Conservation (phyloP, 2,329 filamentous ascomycete species). For the Cladophialophora carrionii region DNA sequence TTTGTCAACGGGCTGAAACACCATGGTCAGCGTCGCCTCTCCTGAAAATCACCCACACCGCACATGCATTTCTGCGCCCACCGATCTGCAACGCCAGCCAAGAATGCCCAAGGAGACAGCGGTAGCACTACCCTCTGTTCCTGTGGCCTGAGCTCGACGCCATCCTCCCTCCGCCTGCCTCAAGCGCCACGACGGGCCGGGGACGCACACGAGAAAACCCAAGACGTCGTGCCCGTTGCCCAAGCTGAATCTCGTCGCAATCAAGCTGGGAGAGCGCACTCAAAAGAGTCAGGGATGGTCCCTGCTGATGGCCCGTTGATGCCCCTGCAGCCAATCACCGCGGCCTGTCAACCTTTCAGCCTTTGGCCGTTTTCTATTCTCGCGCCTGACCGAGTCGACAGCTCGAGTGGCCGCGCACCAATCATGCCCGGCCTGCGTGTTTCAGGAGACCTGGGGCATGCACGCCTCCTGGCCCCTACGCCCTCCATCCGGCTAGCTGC, state of each 20-base stretch:
- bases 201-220: not conserved
- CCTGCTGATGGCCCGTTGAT: not conserved
- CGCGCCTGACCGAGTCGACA: not conserved
- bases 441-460: constrained; percentile 26
- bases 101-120: not conserved
- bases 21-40: not conserved
- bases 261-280: not conserved
- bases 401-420: constrained; percentile 20
- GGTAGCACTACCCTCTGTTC: not conserved
- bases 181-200: not conserved
- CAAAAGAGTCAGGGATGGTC: constrained; percentile 8
- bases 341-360: constrained; percentile 16
- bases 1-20: not conserved
- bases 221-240: constrained; percentile 1
- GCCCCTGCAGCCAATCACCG: constrained; percentile 28
- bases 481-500: constrained; percentile 24
- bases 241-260: constrained; percentile 11
- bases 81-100: not conserved
- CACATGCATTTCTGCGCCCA: not conserved
- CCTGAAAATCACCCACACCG: not conserved
- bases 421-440: constrained; percentile 26
- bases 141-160: not conserved
- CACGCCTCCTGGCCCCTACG: constrained; percentile 4
- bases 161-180: not conserved
- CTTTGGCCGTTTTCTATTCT: constrained; percentile 1